phyloP scores from a whole-genome alignment of 345 rosid genomes.

The Sisymbrium irio region DNA sequence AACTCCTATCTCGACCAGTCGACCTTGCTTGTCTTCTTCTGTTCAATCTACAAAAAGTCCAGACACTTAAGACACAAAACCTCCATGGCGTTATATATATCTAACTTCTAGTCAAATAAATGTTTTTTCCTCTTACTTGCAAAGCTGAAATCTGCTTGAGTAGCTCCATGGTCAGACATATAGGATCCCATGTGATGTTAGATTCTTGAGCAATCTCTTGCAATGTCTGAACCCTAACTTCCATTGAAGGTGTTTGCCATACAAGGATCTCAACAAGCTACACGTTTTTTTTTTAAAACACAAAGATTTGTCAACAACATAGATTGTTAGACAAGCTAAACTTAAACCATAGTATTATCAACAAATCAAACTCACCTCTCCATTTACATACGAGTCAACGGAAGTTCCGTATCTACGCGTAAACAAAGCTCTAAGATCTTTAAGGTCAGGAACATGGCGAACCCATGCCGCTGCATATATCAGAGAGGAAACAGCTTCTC shows the following conservation, averaged over 20 bases:
- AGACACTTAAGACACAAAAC: background rate
- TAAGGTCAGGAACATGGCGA: constrained; percentile 69
- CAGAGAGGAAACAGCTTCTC: constrained; percentile 65
- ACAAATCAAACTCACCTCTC: constrained; percentile 44
- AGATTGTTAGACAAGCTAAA: background rate
- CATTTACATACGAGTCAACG: constrained; percentile 42
- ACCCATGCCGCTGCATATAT: constrained; percentile 79
- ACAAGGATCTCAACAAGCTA: constrained; percentile 55
- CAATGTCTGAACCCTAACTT: constrained; percentile 56
- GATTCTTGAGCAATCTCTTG: constrained; percentile 53
- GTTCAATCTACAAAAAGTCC: constrained; percentile 6
- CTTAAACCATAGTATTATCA: background rate
- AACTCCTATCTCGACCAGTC: constrained; percentile 30
- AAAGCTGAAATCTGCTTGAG: constrained; percentile 34
- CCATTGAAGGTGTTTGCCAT: constrained; percentile 38
- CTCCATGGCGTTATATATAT: background rate
- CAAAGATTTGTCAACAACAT: background rate
- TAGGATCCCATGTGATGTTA: constrained; percentile 60
- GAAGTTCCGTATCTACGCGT: constrained; percentile 52
- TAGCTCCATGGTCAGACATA: constrained; percentile 46
- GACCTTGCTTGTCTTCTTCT: constrained; percentile 11
- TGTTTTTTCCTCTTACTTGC: background rate
- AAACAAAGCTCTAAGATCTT: constrained; percentile 59
- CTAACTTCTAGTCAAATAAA: background rate
- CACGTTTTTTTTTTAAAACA: background rate